phyloP scores from a whole-genome alignment of 2,329 filamentous ascomycete genomes.

The Didymella keratinophila region DNA sequence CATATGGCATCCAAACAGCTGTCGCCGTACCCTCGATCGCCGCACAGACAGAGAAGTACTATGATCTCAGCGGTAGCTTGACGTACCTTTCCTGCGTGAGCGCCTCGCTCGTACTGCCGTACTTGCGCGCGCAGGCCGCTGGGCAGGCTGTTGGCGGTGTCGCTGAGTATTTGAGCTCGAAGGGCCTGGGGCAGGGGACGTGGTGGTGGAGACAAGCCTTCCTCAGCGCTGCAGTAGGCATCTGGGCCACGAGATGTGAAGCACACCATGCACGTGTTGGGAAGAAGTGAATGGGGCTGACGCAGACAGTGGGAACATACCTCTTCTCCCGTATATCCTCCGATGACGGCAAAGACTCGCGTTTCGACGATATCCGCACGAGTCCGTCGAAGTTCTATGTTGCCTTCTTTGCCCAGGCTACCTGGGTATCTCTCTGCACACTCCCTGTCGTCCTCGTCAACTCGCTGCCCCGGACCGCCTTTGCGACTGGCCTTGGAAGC shows the following conservation, averaged over 20 bases:
- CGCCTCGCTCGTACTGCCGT: conserved; percentile 68
- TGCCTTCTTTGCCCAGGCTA: conserved; percentile 68
- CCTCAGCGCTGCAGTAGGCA: conserved; percentile 61
- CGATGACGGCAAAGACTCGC: conserved; percentile 65
- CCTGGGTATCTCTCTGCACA: conserved; percentile 72
- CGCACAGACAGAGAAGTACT: conserved; percentile 70
- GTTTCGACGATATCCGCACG: conserved; percentile 63
- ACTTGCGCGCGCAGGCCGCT: conserved; percentile 62
- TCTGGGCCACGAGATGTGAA: conserved; percentile 69
- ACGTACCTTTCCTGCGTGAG: conserved; percentile 72
- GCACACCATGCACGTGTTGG: background rate
- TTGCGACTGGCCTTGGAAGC: conserved; percentile 56
- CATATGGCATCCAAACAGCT: conserved; percentile 69
- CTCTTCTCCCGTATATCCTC: conserved; percentile 67
- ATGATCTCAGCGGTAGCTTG: conserved; percentile 71
- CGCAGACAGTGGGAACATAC: conserved; percentile 64
- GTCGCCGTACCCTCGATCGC: conserved; percentile 69
- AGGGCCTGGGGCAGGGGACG: conserved; percentile 35
- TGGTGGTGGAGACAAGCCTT: conserved; percentile 69
- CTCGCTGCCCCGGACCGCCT: conserved; percentile 63
- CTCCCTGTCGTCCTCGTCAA: conserved; percentile 72
- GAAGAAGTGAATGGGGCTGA: background rate
- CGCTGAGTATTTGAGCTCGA: conserved; percentile 39
- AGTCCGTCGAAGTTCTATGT: conserved; percentile 62
- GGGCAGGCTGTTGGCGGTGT: conserved; percentile 52